Evolutionary conservation across 768 basidiomycete genomes (phyloP).

Genomic region (Mrakia gelida): DNA sequence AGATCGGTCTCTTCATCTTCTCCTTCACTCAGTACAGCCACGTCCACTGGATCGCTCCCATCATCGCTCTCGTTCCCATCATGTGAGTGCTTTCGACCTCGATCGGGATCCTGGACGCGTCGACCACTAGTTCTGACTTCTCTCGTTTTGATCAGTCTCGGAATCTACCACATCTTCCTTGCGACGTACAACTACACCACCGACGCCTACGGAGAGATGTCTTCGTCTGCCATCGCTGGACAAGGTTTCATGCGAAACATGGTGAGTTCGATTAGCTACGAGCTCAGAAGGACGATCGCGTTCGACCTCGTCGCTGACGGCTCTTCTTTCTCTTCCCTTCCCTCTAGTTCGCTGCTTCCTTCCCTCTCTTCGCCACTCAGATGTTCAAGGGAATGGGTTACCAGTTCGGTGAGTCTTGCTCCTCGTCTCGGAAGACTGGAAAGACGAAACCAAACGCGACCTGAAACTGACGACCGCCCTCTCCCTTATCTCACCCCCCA

Average conservation of each 20-base stretch:
- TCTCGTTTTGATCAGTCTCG: slow-evolving; percentile 43
- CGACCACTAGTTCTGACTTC: no score
- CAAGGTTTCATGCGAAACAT: slow-evolving; percentile 37
- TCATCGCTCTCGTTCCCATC: slow-evolving; percentile 30
- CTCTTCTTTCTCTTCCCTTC: no score
- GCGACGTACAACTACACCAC: neutral
- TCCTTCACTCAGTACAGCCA: slow-evolving; percentile 64
- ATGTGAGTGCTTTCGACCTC: neutral
- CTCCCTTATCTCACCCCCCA: neutral
- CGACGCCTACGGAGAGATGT: slow-evolving; percentile 35
- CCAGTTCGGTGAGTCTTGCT: neutral
- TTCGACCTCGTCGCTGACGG: neutral
- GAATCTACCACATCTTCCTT: slow-evolving; percentile 58
- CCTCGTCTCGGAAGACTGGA: no score
- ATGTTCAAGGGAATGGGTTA: slow-evolving; percentile 46
- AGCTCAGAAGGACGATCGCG: no score
- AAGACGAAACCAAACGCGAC: no score
- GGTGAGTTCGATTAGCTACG: neutral
- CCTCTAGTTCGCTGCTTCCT: slow-evolving; percentile 38
- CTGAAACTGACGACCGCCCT: no score
- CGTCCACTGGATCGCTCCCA: slow-evolving; percentile 54
- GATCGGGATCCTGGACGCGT: no score
- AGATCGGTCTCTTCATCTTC: slow-evolving; percentile 59
- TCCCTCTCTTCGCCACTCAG: slow-evolving; percentile 68
- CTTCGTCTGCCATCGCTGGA: slow-evolving; percentile 36